phyloP scores from a whole-genome alignment of 169 alveolate species.

The Cryptosporidium baileyi region DNA sequence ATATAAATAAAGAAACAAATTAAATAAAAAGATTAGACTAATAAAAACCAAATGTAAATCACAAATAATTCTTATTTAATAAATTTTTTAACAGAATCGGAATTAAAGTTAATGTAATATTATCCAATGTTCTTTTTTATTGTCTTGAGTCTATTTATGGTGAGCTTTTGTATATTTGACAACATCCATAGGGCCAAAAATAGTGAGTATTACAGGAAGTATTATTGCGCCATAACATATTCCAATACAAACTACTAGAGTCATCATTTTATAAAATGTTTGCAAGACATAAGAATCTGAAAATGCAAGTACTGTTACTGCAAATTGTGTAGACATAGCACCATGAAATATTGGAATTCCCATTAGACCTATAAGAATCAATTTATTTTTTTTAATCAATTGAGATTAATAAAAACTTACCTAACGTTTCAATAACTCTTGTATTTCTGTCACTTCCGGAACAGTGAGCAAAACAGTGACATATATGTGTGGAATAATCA shows the following conservation, averaged over 20 bases:
- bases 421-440: conserved; percentile 82
- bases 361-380: conserved; percentile 71
- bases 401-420: conserved; percentile 7
- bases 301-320: conserved; percentile 78
- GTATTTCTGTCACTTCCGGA: conserved; percentile 78
- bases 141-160: no score
- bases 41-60: no score
- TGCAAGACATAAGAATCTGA: conserved; percentile 78
- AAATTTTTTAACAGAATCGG: no score
- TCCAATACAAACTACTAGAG: conserved; percentile 76
- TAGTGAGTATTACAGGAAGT: conserved; percentile 61
- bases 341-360: conserved; percentile 84
- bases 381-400: background rate
- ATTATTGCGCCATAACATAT: conserved; percentile 68
- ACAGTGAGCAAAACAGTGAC: conserved; percentile 83
- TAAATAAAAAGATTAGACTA: no score
- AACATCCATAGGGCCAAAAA: conserved; percentile 70
- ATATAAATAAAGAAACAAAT: no score
- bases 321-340: conserved; percentile 82
- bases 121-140: no score
- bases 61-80: no score
- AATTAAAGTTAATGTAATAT: no score
- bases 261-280: conserved; percentile 81
- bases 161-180: conserved; percentile 54
- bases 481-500: conserved; percentile 83